phyloP scores from a whole-genome alignment of 1,284 basidiomycete species.

The Puccinia horiana region DNA sequence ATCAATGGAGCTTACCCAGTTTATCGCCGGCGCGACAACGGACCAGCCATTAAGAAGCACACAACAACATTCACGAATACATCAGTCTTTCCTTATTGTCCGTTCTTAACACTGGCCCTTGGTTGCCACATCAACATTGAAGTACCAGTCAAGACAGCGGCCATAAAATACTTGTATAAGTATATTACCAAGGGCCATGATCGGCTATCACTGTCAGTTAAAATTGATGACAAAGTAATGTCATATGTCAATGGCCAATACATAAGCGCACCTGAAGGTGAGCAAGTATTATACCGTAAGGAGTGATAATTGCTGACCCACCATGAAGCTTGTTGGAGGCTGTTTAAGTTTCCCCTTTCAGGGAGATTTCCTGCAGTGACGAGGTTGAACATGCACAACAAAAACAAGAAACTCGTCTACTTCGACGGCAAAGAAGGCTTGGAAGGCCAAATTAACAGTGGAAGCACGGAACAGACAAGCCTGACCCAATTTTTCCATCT shows the following conservation, averaged over 20 bases:
- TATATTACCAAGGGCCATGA: constrained; percentile 39
- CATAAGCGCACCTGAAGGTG: constrained; percentile 19
- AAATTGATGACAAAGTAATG: not conserved
- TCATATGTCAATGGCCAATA: constrained; percentile 5
- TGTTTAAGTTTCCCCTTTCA: too few species aligned
- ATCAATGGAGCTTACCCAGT: not conserved
- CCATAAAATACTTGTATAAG: constrained; percentile 21
- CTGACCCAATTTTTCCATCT: not conserved
- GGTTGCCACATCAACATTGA: constrained; percentile 31
- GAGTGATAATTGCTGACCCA: too few species aligned
- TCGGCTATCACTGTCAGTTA: not conserved
- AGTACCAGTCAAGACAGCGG: not conserved
- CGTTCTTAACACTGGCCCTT: not conserved
- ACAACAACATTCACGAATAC: not conserved
- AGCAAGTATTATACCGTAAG: too few species aligned
- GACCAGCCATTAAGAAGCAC: not conserved
- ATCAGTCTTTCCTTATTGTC: constrained; percentile 7
- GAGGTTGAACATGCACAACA: not conserved
- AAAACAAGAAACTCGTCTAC: not conserved
- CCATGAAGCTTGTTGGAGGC: too few species aligned
- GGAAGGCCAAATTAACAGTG: not conserved
- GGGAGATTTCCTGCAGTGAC: not conserved
- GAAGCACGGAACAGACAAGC: not conserved
- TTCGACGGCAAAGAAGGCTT: not conserved
- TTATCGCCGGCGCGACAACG: not conserved